Evolutionary conservation across 2,329 filamentous ascomycete genomes (phyloP), one percentile per base, ranked within the genome.

Genomic region (Lecanicillium sp.): DNA sequence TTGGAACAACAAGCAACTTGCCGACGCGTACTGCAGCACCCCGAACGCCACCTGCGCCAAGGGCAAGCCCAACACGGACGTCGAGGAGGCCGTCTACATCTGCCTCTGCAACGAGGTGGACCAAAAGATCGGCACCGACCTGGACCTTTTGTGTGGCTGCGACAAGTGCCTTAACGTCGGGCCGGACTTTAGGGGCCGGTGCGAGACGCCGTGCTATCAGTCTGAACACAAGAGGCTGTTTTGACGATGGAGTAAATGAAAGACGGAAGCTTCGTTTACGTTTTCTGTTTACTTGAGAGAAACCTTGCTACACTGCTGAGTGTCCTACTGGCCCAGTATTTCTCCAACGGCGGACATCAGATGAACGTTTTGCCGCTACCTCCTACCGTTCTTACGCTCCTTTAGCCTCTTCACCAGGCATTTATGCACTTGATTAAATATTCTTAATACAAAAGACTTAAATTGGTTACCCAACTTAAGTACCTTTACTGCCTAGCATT

Each of bases 111-210:
- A 62, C 1, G 54, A 59, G 24, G 48, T 54, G 2, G 58, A 63
- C 6, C 62, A 67, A 47, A 53, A 63, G 12, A 47, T 62, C 11
- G 67, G 67, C 9, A 58, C 60, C 21, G 48, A 59, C 48, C 52
- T 70, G 32, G 62, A 70, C 24, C 58, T 70, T n/a, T 45, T 70
- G 9, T 68, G 66, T 48, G 62, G 65, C 2, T 70, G 67, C 48
- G 66, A 68, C 44, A 61, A 58, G 46, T 70, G 67, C 49, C 57
- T 69, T 30, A 66, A 67, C 30, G 57, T 67, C 43, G 61, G 59
- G 10, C 67, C 67, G 0, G 67, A 70, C 44, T 70, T 59, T 38
- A 59, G 68, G 51, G 67, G 66, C 36, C 61, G 67, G 15, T 70
- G 67, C 50, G 62, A 64, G 51, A 62, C 57, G 40, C 67, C 67